Percentiles rank a stretch among this genome's conserved stretches.
phyloP scores from a whole-genome alignment of 331 rosid genomes.

The Ulmus americana region DNA sequence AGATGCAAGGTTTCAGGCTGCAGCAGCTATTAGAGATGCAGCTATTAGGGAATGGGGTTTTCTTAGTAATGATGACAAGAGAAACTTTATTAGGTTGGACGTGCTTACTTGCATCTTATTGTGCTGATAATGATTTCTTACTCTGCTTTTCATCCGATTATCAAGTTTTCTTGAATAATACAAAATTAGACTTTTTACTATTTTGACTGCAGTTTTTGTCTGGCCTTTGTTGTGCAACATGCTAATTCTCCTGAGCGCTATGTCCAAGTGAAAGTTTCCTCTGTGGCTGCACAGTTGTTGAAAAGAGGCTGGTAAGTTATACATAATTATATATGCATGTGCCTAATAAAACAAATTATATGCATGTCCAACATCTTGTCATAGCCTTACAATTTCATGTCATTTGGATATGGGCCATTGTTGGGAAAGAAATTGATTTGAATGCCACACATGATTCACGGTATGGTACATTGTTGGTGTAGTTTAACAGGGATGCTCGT shows the following conservation, averaged over 20 bases:
- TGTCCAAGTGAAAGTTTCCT: conserved; percentile 82
- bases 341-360: neutral
- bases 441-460: neutral
- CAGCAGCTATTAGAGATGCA: conserved; percentile 83
- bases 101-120: neutral
- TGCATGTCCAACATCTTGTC: neutral
- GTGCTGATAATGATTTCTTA: no score
- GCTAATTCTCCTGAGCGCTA: conserved; percentile 70
- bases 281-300: conserved; percentile 89
- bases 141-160: no score
- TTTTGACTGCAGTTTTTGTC: conserved; percentile 71
- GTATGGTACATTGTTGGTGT: neutral
- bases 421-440: neutral
- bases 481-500: no score
- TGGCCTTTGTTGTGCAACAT: conserved; percentile 71
- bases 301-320: conserved; percentile 89
- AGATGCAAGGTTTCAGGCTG: conserved; percentile 90
- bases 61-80: conserved; percentile 63
- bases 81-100: conserved; percentile 66
- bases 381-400: conserved; percentile 1
- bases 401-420: conserved; percentile 3
- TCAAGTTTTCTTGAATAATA: no score
- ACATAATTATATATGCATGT: conserved; percentile 5
- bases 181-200: conserved; percentile 3
- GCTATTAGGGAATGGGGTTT: conserved; percentile 93